Conservation (phyloP, 768 basidiomycete species). For the Daedaleopsis sinensis region DNA sequence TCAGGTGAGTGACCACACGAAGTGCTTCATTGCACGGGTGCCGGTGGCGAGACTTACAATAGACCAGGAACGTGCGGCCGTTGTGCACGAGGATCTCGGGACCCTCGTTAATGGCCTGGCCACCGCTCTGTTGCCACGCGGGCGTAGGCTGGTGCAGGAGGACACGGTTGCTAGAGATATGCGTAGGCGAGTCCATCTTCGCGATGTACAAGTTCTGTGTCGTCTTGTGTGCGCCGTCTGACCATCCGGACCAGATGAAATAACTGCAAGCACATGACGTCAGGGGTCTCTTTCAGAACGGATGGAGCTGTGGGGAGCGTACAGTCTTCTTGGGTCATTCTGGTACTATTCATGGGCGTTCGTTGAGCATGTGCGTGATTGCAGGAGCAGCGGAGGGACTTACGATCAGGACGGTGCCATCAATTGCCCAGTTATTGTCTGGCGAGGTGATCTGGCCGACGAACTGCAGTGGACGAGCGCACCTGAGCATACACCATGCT, state of each 20-base stretch:
- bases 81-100: slow-evolving; percentile 5
- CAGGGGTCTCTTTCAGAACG: not conserved
- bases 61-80: slow-evolving; percentile 3
- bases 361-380: not conserved
- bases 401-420: not conserved
- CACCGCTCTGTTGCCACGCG: slow-evolving; percentile 1
- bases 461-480: not conserved
- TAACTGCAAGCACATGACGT: not conserved
- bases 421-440: slow-evolving; percentile 5
- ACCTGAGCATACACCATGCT: not conserved
- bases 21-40: not conserved
- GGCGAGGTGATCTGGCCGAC: slow-evolving; percentile 1
- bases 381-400: not conserved
- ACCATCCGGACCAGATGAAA: slow-evolving; percentile 5
- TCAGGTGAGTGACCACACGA: not conserved
- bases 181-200: slow-evolving; percentile 1
- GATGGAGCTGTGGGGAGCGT: not conserved
- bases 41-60: not conserved
- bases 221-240: not conserved
- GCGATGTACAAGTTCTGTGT: slow-evolving; percentile 4
- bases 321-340: slow-evolving; percentile 4
- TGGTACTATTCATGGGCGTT: not conserved
- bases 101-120: slow-evolving; percentile 1
- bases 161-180: not conserved
- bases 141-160: slow-evolving; percentile 3